Conservation (phyloP, 257 asterid species). For the Rubia yunnanensis region DNA sequence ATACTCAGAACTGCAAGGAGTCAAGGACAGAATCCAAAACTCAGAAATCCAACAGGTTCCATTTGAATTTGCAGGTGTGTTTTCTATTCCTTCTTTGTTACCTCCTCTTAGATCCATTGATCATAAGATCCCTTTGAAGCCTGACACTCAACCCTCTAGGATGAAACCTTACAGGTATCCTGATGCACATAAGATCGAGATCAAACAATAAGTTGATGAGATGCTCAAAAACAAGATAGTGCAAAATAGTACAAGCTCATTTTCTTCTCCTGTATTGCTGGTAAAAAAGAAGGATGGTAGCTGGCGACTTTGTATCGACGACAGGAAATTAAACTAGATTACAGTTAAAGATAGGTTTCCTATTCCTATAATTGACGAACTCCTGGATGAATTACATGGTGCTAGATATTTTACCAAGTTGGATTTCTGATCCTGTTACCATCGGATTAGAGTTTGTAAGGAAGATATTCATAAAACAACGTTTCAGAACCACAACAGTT, state of each 20-base stretch:
- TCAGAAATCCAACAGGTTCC: too few species aligned
- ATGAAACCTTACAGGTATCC: neutral
- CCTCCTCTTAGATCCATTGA: neutral
- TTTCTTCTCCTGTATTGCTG: neutral
- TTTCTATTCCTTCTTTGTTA: too few species aligned
- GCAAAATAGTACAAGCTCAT: neutral
- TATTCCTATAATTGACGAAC: neutral
- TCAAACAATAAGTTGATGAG: neutral
- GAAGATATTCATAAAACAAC: too few species aligned
- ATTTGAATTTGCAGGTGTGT: too few species aligned
- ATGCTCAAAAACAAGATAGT: neutral
- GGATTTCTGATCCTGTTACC: neutral
- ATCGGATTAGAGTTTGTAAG: neutral
- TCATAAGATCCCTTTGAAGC: neutral
- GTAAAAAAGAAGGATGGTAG: neutral
- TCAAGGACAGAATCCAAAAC: too few species aligned
- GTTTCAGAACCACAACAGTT: neutral
- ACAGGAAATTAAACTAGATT: neutral
- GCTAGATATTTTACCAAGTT: neutral
- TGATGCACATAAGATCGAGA: neutral
- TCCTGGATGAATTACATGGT: neutral
- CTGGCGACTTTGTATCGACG: neutral
- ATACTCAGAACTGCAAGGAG: too few species aligned
- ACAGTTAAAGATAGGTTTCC: neutral
- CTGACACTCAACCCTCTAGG: neutral